These are phyloP conservation scores for Zangia roseola DNA, from an alignment of 768 basidiomycete genomes.

Conservation along the genomic window DNA sequence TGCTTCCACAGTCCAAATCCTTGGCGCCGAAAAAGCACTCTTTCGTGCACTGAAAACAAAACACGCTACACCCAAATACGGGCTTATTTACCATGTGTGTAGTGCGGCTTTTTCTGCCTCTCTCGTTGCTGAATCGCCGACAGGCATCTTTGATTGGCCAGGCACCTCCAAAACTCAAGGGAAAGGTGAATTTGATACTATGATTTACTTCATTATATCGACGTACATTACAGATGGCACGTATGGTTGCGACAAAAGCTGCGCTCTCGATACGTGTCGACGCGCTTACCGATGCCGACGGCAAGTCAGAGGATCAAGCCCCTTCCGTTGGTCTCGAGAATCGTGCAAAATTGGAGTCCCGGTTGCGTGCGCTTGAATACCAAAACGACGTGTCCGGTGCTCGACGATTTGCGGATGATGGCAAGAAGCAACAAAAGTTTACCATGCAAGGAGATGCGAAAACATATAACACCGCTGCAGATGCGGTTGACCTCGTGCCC, in stretches of 20 bases:
- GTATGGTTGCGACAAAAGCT: constrained; percentile 99
- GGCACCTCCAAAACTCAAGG: constrained; percentile 96
- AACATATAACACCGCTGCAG: constrained; percentile 85
- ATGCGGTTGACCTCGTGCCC: constrained; percentile 78
- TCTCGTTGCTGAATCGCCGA: constrained; percentile 2
- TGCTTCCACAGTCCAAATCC: constrained; percentile 75
- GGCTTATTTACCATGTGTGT: constrained; percentile 95
- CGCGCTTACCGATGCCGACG: constrained; percentile 89
- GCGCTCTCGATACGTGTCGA: constrained; percentile 97
- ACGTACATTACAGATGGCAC: constrained; percentile 72
- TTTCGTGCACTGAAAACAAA: constrained; percentile 79
- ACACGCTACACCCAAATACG: constrained; percentile 98
- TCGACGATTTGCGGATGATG: constrained; percentile 59
- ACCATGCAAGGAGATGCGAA: constrained; percentile 76
- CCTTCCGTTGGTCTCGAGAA: constrained; percentile 91
- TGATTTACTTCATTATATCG: not conserved
- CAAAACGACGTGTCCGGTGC: constrained; percentile 73
- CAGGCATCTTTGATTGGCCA: constrained; percentile 95
- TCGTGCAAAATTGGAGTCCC: constrained; percentile 93
- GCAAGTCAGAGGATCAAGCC: constrained; percentile 79
- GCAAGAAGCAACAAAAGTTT: constrained; percentile 75
- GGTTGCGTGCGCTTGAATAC: constrained; percentile 85
- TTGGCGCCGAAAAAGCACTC: constrained; percentile 75
- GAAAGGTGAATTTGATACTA: constrained; percentile 58
- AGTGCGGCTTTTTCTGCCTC: not conserved